Conservation (phyloP, 2,329 filamentous ascomycete species). For the Sporothrix pallida region DNA sequence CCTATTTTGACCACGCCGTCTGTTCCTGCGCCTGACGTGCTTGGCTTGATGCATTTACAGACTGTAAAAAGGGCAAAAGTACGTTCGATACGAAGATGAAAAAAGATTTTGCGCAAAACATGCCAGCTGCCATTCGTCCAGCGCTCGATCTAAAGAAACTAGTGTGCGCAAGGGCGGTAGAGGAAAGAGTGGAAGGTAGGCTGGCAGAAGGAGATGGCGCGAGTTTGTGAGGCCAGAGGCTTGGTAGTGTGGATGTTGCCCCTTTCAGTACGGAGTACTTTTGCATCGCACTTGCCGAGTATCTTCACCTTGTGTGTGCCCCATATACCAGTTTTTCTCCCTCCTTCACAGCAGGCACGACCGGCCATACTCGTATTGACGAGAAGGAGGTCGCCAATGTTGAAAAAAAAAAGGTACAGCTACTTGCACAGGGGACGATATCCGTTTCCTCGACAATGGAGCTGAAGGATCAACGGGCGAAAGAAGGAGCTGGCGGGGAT, state of each 20-base stretch:
- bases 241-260: slow-evolving; percentile 23
- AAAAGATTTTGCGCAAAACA: background rate
- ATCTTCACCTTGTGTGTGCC: background rate
- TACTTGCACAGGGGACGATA: no score
- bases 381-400: background rate
- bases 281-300: slow-evolving; percentile 20
- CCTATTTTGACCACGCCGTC: background rate
- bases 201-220: background rate
- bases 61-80: slow-evolving; percentile 12
- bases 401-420: no score
- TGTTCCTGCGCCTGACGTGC: slow-evolving; percentile 21
- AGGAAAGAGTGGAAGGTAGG: background rate
- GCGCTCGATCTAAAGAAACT: background rate
- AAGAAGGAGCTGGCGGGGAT: background rate
- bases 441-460: background rate
- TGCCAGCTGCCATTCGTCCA: background rate
- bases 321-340: slow-evolving; percentile 5
- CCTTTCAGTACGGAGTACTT: background rate
- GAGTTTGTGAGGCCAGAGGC: slow-evolving; percentile 7
- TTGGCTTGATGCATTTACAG: background rate
- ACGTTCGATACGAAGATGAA: slow-evolving; percentile 15
- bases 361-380: background rate
- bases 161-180: slow-evolving; percentile 22
- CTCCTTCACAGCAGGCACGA: background rate
- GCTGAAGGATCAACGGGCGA: slow-evolving; percentile 2